Evolutionary conservation across 345 rosid species (phyloP), one percentile per base, ranked within the genome.

Genomic region (Linum trigynum): DNA sequence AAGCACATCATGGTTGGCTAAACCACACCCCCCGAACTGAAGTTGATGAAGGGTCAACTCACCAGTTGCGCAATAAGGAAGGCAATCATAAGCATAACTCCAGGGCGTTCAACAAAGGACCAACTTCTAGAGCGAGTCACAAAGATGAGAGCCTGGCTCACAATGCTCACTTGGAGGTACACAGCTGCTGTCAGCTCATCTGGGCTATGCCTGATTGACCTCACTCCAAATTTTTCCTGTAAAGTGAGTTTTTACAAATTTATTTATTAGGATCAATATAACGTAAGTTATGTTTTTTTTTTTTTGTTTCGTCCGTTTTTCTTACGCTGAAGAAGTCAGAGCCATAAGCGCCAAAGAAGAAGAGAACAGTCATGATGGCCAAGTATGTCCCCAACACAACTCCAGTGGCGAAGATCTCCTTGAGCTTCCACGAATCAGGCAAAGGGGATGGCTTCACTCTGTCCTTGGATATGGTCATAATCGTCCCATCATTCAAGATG

Each of bases 111-210:
- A 4, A 84, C 37, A 39, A 61, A 92, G 38, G 98, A 92, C 95
- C 96, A 92, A 76, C 97, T 86, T 45, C 91, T 85, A 5, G 98
- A 92, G 61, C 97, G 81, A n/a, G 98, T 92, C 16, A 92, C 98
- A 64, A 92, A 92, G 74, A 92, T 92, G 68, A 92, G 96, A 39
- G 96, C 95, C 72, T 92, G 98, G 65, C 98, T 92, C 59, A 92
- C 83, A 16, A 87, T 87, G 72, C 97, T 92, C 60, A 92, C 98
- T 87, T 92, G 98, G 55, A 89, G 94, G 73, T 92, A 92, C 41
- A 92, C 58, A n/a, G 94, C 97, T 11, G 94, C 85, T 56, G 87
- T 85, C 8, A 89, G 86, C 72, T 92, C 86, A 1, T 80, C 66
- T 0, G 61, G 57, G 59, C 57, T 83, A 16, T 82, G 68, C 15